Evolutionary conservation across 768 basidiomycete species (phyloP).

Genomic region (Russula dissimulans): DNA sequence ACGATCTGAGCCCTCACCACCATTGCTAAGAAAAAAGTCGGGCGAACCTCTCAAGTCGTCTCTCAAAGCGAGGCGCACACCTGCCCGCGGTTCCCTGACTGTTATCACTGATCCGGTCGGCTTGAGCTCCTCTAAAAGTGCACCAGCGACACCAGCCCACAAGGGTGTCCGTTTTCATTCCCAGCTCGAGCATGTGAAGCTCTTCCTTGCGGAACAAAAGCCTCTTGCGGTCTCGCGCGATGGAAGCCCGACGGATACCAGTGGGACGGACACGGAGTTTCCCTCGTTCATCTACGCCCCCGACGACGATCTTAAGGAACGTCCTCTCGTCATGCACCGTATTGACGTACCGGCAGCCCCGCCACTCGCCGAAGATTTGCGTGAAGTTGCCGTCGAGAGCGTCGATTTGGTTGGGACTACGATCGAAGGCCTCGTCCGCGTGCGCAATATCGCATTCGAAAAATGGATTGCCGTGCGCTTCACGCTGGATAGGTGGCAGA

Average conservation of each 20-base stretch:
- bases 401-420: conserved; percentile 42
- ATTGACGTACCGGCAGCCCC: conserved; percentile 52
- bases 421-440: conserved; percentile 66
- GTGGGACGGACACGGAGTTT: conserved; percentile 71
- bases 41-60: conserved; percentile 91
- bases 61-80: conserved; percentile 58
- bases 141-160: conserved; percentile 70
- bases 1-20: neutral
- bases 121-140: conserved; percentile 47
- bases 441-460: conserved; percentile 78
- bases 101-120: conserved; percentile 38
- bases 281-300: conserved; percentile 56
- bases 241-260: conserved; percentile 80
- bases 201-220: conserved; percentile 92
- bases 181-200: conserved; percentile 87
- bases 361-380: conserved; percentile 25
- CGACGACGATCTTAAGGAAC: conserved; percentile 26
- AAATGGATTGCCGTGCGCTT: conserved; percentile 87
- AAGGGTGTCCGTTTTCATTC: conserved; percentile 92
- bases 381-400: conserved; percentile 46
- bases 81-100: conserved; percentile 38
- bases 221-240: conserved; percentile 88
- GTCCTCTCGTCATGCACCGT: conserved; percentile 47
- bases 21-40: conserved; percentile 77
- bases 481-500: conserved; percentile 93